phyloP scores from a whole-genome alignment of 352 stramenopile genomes.

The Phytophthora citricola region DNA sequence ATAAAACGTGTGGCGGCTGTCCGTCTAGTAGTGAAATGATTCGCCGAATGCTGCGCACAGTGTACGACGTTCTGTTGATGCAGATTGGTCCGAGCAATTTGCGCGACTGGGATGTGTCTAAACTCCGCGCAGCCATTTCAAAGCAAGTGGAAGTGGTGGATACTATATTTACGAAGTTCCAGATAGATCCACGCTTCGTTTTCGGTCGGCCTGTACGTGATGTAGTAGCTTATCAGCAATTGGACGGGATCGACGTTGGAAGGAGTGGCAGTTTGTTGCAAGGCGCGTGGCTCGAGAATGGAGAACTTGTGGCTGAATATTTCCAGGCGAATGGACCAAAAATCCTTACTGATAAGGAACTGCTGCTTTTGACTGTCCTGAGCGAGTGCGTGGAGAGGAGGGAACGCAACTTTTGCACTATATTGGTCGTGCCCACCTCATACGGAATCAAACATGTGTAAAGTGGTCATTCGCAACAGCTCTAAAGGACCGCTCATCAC shows the following conservation, averaged over 20 bases:
- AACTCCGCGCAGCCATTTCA: slow-evolving; percentile 40
- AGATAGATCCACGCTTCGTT: slow-evolving; percentile 32
- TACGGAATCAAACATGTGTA: slow-evolving; percentile 4
- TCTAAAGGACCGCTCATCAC: slow-evolving; percentile 16
- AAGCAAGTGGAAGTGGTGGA: slow-evolving; percentile 46
- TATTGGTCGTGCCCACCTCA: slow-evolving; percentile 10
- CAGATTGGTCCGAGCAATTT: slow-evolving; percentile 30
- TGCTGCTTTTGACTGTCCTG: slow-evolving; percentile 29
- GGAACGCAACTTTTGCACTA: slow-evolving; percentile 28
- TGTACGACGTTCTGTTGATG: slow-evolving; percentile 29
- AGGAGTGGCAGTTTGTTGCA: slow-evolving; percentile 24
- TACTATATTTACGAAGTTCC: slow-evolving; percentile 31
- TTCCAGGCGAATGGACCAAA: slow-evolving; percentile 8
- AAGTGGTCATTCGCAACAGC: slow-evolving; percentile 36
- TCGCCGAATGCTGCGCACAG: slow-evolving; percentile 39
- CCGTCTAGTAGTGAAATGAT: neutral
- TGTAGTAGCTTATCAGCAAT: slow-evolving; percentile 15
- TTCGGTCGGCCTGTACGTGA: slow-evolving; percentile 36
- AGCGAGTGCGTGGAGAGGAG: slow-evolving; percentile 27
- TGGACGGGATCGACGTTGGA: slow-evolving; percentile 24
- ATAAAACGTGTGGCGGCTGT: slow-evolving; percentile 26
- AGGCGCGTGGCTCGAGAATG: slow-evolving; percentile 34
- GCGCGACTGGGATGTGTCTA: slow-evolving; percentile 38
- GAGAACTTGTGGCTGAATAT: slow-evolving; percentile 29
- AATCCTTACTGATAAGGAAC: slow-evolving; percentile 19